Conservation (phyloP, 2,329 filamentous ascomycete genomes). For the Pyricularia sp. region DNA sequence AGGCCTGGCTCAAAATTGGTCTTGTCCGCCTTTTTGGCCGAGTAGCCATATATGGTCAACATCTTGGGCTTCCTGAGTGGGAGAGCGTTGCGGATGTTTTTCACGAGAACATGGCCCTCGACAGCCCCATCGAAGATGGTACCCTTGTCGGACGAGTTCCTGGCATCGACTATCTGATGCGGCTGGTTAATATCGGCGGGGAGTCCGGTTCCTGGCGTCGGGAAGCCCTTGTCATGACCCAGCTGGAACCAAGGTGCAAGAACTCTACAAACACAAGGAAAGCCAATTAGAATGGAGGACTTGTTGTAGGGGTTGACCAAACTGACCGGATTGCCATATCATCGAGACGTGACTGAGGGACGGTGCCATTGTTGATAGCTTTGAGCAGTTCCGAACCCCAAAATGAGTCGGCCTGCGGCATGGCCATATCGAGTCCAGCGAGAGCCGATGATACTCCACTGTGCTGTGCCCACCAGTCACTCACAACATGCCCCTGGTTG, state of each 20-base stretch:
- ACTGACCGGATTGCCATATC: slow-evolving; percentile 13
- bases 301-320: neutral
- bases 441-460: slow-evolving; percentile 46
- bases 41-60: slow-evolving; percentile 51
- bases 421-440: slow-evolving; percentile 59
- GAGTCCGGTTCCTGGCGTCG: slow-evolving; percentile 37
- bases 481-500: slow-evolving; percentile 2
- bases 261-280: neutral
- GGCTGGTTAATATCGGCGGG: slow-evolving; percentile 32
- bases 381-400: slow-evolving; percentile 42
- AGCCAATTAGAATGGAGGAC: neutral
- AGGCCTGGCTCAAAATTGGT: slow-evolving; percentile 23
- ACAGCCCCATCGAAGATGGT: slow-evolving; percentile 41
- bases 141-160: slow-evolving; percentile 29
- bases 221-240: slow-evolving; percentile 34
- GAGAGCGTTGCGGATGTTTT: slow-evolving; percentile 42
- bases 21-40: slow-evolving; percentile 32
- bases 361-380: slow-evolving; percentile 46
- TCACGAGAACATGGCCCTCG: slow-evolving; percentile 51
- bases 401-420: slow-evolving; percentile 35
- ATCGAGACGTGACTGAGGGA: slow-evolving; percentile 38
- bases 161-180: slow-evolving; percentile 40
- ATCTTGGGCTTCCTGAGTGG: slow-evolving; percentile 36
- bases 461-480: slow-evolving; percentile 38
- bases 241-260: slow-evolving; percentile 35